Base-by-base conservation (phyloP, 2,329 filamentous ascomycete species). In the Plenodomus lindquistii region DNA sequence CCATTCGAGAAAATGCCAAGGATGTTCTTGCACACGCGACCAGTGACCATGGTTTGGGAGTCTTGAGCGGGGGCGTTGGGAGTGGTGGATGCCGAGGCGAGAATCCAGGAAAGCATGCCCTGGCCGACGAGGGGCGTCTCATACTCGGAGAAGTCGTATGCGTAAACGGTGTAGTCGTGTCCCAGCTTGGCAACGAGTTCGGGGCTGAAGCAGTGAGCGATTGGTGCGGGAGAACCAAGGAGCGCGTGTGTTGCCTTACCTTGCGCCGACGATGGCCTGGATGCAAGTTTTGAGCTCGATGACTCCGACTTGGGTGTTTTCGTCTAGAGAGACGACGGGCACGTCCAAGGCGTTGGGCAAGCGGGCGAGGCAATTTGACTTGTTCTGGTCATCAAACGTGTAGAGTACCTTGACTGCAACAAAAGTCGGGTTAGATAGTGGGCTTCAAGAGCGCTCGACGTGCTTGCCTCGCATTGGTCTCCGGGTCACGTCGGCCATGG, bases 121-220 rank as follows among this genome's bases (percentile, higher is more conserved):
- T 99, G 93, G 18, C 94, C 94, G 19, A 97, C 93, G 46, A 97
- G 81, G 44, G 95, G 94, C 16, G 87, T 90, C 67, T 97, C 92
- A 56, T 89, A 89, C 74, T 99, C 94, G 11, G 94, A 97, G 72
- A 93, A 97, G 73, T 99, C 94, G 76, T 91, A 90, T 22, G 93
- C 91, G 74, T 99, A 99, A 47, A 99, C 86, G n/a, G 91, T 94
- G 75, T 94, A 99, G 75, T 99, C 92, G 72, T 83, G 76, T 75
- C 87, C 80, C 51, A 87, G 69, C 78, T 87, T 79, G 67, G 84
- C 83, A 39, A 91, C 78, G 38, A 99, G 81, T 75, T 99, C 94
- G 31, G 94, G 94, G 69, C 94, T 97, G 76, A 83, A 45, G 42
- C 40, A 44, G 61, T 64, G 54, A 65, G 63, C 48, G 36, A 42